Percentiles rank a stretch among this genome's conserved stretches.
Conservation (phyloP, 495 filamentous ascomycete species). For the Geoglossum glabrum region DNA sequence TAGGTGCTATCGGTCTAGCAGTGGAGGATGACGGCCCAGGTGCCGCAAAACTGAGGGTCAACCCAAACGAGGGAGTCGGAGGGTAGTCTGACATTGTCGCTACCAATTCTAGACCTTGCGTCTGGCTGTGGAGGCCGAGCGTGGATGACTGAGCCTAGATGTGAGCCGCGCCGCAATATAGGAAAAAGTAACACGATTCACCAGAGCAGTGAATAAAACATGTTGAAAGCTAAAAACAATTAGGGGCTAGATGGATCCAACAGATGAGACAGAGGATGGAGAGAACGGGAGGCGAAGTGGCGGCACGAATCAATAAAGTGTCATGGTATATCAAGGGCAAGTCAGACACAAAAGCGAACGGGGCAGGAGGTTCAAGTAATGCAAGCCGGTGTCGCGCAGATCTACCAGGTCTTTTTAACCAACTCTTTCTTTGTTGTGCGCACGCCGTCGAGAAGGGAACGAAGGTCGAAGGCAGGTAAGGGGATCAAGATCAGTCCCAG, state of each 20-base stretch:
- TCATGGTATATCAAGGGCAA: neutral
- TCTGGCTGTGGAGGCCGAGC: neutral
- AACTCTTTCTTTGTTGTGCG: conserved; percentile 1
- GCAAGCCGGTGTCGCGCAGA: neutral
- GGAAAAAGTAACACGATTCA: neutral
- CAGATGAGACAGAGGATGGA: neutral
- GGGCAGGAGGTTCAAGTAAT: neutral
- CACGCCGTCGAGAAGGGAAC: neutral
- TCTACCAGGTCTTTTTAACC: neutral
- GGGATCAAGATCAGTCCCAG: neutral
- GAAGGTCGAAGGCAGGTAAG: neutral
- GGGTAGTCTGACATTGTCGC: neutral
- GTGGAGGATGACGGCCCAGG: neutral
- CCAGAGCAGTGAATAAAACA: neutral
- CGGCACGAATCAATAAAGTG: neutral
- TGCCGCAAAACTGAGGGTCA: neutral
- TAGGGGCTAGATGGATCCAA: neutral
- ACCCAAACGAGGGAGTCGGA: neutral
- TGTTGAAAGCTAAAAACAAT: neutral
- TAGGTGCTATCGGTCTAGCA: neutral
- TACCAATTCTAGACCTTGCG: neutral
- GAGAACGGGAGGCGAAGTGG: neutral
- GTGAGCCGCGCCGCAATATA: neutral
- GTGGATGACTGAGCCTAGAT: neutral
- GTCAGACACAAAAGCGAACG: neutral